These are phyloP conservation scores for Pelargonium nanum DNA, from an alignment of 345 rosid species.

Conservation along the genomic window DNA sequence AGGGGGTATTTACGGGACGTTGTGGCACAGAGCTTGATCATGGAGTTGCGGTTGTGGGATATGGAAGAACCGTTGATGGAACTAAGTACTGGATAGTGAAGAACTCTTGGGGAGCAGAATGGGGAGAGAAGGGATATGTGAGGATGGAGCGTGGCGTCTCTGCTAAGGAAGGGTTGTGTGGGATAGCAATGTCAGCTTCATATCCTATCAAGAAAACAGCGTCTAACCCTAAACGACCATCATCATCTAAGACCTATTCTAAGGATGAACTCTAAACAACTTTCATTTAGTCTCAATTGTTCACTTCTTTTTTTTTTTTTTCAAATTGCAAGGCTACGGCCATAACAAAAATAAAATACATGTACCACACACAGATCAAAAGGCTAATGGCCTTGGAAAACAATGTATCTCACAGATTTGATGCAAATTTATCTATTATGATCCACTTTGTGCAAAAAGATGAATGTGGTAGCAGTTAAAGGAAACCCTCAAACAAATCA, in stretches of 20 bases:
- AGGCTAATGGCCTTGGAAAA: background rate
- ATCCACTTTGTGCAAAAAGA: background rate
- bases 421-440: background rate
- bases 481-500: background rate
- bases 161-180: slow-evolving; percentile 45
- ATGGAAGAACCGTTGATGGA: slow-evolving; percentile 37
- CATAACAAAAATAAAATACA: background rate
- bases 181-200: slow-evolving; percentile 64
- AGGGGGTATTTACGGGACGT: slow-evolving; percentile 50
- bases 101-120: slow-evolving; percentile 76
- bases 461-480: background rate
- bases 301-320: background rate
- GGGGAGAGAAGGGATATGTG: slow-evolving; percentile 85
- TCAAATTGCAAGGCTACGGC: background rate
- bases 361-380: background rate
- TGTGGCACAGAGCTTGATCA: slow-evolving; percentile 62
- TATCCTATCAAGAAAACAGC: slow-evolving; percentile 66
- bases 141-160: slow-evolving; percentile 38
- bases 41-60: slow-evolving; percentile 73
- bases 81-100: slow-evolving; percentile 78
- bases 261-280: slow-evolving; percentile 56
- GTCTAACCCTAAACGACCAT: slow-evolving; percentile 41
- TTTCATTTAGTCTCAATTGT: background rate
- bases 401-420: background rate
- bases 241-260: slow-evolving; percentile 7